Conservation (phyloP, 75 land plant species). For the Picea glauca region DNA sequence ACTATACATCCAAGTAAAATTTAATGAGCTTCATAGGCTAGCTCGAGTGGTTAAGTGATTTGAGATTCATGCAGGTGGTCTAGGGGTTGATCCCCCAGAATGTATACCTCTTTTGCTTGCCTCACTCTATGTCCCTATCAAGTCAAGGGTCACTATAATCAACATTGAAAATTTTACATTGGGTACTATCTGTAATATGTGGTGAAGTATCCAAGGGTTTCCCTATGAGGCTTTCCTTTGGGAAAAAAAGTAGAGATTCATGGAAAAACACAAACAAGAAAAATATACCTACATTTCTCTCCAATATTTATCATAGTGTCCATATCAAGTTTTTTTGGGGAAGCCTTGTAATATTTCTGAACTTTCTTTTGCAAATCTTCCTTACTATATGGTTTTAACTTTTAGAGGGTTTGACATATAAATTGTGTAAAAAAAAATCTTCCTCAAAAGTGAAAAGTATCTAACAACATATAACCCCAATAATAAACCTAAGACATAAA, state of each 20-base stretch:
- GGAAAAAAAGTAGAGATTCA: neutral
- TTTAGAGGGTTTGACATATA: constrained; percentile 52
- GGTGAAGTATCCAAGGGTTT: too few species aligned
- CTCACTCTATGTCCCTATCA: too few species aligned
- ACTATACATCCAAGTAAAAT: neutral
- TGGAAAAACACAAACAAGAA: neutral
- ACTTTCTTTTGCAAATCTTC: constrained; percentile 22
- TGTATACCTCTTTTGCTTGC: too few species aligned
- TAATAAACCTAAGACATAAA: constrained; percentile 1
- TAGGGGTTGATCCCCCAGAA: too few species aligned
- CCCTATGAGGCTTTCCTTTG: too few species aligned
- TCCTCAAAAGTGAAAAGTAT: constrained; percentile 81
- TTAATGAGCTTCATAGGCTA: too few species aligned
- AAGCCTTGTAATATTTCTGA: constrained; percentile 16
- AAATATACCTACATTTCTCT: constrained; percentile 23
- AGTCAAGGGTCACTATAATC: too few species aligned
- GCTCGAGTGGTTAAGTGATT: too few species aligned
- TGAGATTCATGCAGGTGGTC: too few species aligned
- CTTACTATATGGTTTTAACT: constrained; percentile 11
- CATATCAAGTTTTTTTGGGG: constrained; percentile 9
- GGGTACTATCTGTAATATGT: too few species aligned
- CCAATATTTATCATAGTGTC: constrained; percentile 23
- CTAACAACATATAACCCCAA: constrained; percentile 18
- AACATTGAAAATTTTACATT: too few species aligned
- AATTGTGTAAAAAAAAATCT: constrained; percentile 86